Conservation (phyloP, 2,329 filamentous ascomycete genomes). For the Claviceps fusiformis region DNA sequence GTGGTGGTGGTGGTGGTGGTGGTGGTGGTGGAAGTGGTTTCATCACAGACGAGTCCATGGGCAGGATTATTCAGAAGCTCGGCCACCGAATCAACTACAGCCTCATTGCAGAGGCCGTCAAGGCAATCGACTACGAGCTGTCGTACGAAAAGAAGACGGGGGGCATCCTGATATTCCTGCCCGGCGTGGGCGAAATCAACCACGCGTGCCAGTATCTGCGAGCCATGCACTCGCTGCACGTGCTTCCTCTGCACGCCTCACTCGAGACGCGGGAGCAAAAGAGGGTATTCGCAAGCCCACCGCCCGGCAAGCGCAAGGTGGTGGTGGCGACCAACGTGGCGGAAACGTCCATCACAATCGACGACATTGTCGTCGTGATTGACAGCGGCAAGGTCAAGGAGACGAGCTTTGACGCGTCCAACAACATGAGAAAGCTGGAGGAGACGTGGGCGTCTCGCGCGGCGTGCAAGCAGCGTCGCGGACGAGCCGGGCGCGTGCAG, state of each 20-base stretch:
- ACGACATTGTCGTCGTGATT: constrained; percentile 91
- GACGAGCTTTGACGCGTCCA: constrained; percentile 81
- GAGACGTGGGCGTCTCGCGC: constrained; percentile 93
- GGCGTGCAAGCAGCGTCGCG: constrained; percentile 86
- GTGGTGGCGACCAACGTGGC: constrained; percentile 94
- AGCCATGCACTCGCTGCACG: constrained; percentile 50
- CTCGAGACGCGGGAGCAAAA: constrained; percentile 80
- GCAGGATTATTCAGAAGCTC: constrained; percentile 56
- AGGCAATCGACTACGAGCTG: constrained; percentile 67
- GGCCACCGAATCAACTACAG: constrained; percentile 86
- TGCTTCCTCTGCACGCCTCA: constrained; percentile 82
- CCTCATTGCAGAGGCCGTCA: constrained; percentile 67
- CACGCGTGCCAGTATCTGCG: constrained; percentile 58
- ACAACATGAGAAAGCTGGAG: constrained; percentile 86
- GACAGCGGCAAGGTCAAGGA: constrained; percentile 94
- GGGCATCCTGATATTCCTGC: constrained; percentile 89
- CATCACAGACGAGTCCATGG: constrained; percentile 42
- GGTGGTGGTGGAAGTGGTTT: constrained; percentile 22
- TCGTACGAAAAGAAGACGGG: constrained; percentile 49
- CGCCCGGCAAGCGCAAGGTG: constrained; percentile 73
- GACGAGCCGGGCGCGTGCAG: constrained; percentile 84
- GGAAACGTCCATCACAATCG: constrained; percentile 96
- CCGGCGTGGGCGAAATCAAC: constrained; percentile 84
- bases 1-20: too few relatives aligned
- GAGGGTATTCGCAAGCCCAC: constrained; percentile 66